Conservation (phyloP, 768 basidiomycete species). For the Suillus occidentalis region DNA sequence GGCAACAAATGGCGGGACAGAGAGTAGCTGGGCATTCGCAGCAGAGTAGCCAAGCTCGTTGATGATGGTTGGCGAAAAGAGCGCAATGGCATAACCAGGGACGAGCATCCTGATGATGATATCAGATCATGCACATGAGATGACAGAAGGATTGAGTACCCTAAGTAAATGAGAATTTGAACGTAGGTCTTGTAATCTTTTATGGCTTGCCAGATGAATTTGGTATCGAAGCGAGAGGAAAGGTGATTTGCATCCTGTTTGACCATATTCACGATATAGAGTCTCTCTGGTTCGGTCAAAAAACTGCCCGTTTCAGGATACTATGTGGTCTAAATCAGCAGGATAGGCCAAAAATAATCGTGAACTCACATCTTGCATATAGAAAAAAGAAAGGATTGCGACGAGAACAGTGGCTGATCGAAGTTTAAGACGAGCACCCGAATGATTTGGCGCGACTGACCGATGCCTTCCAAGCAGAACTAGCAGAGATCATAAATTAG, state of each 20-base stretch:
- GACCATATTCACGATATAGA: conserved; percentile 39
- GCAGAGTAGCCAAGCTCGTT: conserved; percentile 50
- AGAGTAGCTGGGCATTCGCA: conserved; percentile 48
- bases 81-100: conserved; percentile 48
- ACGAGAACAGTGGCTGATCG: conserved; percentile 22
- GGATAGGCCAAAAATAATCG: background rate
- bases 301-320: conserved; percentile 61
- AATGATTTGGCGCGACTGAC: conserved; percentile 11
- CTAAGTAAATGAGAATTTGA: conserved; percentile 39
- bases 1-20: conserved; percentile 48
- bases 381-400: conserved; percentile 39
- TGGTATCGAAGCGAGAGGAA: conserved; percentile 42
- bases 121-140: background rate
- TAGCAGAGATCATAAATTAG: conserved; percentile 6
- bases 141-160: conserved; percentile 29
- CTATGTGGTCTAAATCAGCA: conserved; percentile 21
- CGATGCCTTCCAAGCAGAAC: conserved; percentile 34
- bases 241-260: conserved; percentile 45
- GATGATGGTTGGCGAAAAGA: conserved; percentile 54
- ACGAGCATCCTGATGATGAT: conserved; percentile 37
- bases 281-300: conserved; percentile 45
- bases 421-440: background rate
- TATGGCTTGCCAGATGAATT: conserved; percentile 50
- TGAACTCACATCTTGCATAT: conserved; percentile 50
- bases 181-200: conserved; percentile 43